Percentiles rank a stretch among this genome's conserved stretches.
Conservation (phyloP, 2,329 filamentous ascomycete species). For the Colletotrichum acutatum region DNA sequence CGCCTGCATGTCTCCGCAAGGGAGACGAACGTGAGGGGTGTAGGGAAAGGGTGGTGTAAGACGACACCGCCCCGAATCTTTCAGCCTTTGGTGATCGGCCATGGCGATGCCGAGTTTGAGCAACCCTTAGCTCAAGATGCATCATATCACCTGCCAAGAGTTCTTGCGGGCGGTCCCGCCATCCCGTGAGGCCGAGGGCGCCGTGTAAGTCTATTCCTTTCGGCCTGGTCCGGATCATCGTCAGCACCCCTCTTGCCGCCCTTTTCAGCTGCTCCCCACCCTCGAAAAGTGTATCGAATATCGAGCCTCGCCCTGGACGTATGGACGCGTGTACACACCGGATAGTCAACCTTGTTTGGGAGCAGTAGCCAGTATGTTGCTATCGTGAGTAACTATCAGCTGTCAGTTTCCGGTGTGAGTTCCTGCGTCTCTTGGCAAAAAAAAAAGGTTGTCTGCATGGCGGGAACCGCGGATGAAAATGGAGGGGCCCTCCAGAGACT, state of each 20-base stretch:
- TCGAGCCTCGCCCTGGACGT: background rate
- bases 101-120: background rate
- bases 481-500: background rate
- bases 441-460: background rate
- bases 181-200: background rate
- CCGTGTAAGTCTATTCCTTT: background rate
- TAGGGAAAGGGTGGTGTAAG: background rate
- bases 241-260: background rate
- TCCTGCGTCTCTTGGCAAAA: background rate
- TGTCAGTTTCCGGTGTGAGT: background rate
- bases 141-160: background rate
- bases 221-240: background rate
- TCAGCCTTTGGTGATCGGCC: background rate
- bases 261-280: background rate
- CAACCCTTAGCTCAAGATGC: background rate
- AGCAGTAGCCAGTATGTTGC: background rate
- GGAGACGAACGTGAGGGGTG: background rate
- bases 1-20: background rate
- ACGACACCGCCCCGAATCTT: background rate
- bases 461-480: background rate
- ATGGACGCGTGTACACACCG: background rate
- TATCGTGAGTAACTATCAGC: background rate
- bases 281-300: background rate
- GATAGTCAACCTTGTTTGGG: background rate
- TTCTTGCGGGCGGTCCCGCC: background rate